A percentile compares a stretch with the other conserved stretches of the same genome.
Conservation (phyloP, 1,284 basidiomycete species). For the Ganoderma resinaceum region DNA sequence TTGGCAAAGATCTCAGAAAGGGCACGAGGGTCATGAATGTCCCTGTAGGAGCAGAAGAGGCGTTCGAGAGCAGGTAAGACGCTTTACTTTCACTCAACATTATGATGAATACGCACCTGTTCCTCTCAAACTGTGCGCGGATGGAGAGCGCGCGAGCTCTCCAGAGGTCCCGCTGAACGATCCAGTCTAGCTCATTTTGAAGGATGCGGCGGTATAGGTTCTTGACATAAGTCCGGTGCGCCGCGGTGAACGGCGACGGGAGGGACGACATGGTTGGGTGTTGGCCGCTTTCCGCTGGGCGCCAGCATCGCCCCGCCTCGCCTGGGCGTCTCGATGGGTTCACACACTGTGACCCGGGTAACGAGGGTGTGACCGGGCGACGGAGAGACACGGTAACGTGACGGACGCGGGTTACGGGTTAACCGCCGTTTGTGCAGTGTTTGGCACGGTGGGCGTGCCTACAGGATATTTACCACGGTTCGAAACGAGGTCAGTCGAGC, state of each 20-base stretch:
- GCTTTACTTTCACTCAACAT: no score
- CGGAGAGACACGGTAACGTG: constrained; percentile 27
- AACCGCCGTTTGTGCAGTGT: constrained; percentile 30
- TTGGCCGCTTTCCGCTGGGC: constrained; percentile 13
- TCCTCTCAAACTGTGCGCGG: constrained; percentile 90
- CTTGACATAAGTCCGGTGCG: constrained; percentile 89
- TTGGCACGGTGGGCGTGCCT: constrained; percentile 41
- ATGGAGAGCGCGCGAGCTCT: constrained; percentile 84
- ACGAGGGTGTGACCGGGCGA: constrained; percentile 6
- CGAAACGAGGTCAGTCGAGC: constrained; percentile 28
- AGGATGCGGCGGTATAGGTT: constrained; percentile 90
- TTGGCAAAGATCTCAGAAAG: constrained; percentile 82
- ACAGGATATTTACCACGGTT: constrained; percentile 42
- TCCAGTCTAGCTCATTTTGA: constrained; percentile 90
- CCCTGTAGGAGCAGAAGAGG: constrained; percentile 50
- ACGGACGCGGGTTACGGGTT: constrained; percentile 16
- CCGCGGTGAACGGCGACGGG: constrained; percentile 70
- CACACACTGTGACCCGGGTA: constrained; percentile 24
- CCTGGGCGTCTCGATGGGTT: constrained; percentile 20
- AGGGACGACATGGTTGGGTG: constrained; percentile 39
- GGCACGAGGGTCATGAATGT: constrained; percentile 88
- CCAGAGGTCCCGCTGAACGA: constrained; percentile 86
- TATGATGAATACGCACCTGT: constrained; percentile 67
- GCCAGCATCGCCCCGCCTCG: constrained; percentile 5
- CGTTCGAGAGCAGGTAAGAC: not conserved